Evolutionary conservation across 331 rosid species (phyloP).

Genomic region (Quercus lobata): DNA sequence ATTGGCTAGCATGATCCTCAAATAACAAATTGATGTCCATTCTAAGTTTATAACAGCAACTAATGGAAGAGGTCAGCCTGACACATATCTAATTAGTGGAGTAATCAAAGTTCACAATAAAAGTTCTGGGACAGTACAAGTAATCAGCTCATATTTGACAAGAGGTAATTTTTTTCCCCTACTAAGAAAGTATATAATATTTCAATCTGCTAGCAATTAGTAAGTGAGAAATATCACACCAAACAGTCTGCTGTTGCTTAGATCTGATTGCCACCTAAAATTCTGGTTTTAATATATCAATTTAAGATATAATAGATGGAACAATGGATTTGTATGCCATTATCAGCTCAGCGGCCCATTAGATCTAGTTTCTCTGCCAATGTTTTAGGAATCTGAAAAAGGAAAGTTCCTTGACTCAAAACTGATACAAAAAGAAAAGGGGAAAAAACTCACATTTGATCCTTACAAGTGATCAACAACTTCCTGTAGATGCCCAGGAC

Average conservation of each 20-base stretch:
- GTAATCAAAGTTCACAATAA: too few species aligned
- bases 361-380: neutral
- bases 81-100: too few species aligned
- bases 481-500: conserved; percentile 76
- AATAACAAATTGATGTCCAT: too few species aligned
- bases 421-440: neutral
- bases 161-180: conserved; percentile 11
- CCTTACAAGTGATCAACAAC: conserved; percentile 67
- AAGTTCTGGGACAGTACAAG: too few species aligned
- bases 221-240: neutral
- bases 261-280: neutral
- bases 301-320: neutral
- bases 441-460: conserved; percentile 69
- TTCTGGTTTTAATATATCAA: neutral
- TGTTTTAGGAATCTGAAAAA: conserved; percentile 21
- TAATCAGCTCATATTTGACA: too few species aligned
- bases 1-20: too few species aligned
- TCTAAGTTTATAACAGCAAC: too few species aligned
- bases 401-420: neutral
- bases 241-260: neutral
- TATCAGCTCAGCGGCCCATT: conserved; percentile 4
- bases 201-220: neutral
- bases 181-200: neutral
- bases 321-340: neutral
- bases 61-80: too few species aligned